Percentiles rank a stretch among this genome's conserved stretches.
Conservation (phyloP, 2,329 filamentous ascomycete genomes). For the Neophaeococcomyces mojaviensis region DNA sequence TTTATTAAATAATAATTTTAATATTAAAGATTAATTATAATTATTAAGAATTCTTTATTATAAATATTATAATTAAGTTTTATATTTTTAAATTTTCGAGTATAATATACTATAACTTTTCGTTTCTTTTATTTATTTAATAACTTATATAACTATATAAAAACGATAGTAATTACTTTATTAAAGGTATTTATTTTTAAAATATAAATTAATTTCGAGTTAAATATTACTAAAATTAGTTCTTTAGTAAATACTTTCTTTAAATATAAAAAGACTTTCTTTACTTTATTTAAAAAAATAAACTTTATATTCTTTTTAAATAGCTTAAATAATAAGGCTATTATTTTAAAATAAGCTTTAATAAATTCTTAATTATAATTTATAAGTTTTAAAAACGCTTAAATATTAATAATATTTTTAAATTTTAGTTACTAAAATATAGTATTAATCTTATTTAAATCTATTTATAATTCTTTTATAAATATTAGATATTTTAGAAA, state of each 20-base stretch:
- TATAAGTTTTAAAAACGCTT: constrained; percentile 25
- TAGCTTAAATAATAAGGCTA: constrained; percentile 4
- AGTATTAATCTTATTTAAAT: too few relatives aligned
- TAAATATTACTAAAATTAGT: too few relatives aligned
- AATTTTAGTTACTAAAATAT: too few relatives aligned
- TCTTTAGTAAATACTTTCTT: constrained; percentile 12
- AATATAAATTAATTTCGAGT: too few relatives aligned
- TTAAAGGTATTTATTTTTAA: constrained; percentile 15
- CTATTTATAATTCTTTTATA: too few relatives aligned
- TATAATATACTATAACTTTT: constrained; percentile 11
- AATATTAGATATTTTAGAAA: too few relatives aligned
- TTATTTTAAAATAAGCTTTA: constrained; percentile 19
- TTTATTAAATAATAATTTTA: constrained; percentile 16
- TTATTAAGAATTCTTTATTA: too few relatives aligned
- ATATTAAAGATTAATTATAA: constrained; percentile 19
- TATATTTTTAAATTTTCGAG: constrained; percentile 8
- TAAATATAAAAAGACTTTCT: constrained; percentile 8
- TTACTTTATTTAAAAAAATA: constrained; percentile 1
- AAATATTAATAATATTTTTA: constrained; percentile 23
- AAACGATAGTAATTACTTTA: constrained; percentile 5
- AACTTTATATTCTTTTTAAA: constrained; percentile 10
- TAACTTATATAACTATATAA: constrained; percentile 10
- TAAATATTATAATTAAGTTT: constrained; percentile 17
- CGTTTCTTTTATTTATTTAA: constrained; percentile 9
- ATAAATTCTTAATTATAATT: constrained; percentile 30